phyloP scores from a whole-genome alignment of 2,329 filamentous ascomycete species.

The Colletotrichum sp. region DNA sequence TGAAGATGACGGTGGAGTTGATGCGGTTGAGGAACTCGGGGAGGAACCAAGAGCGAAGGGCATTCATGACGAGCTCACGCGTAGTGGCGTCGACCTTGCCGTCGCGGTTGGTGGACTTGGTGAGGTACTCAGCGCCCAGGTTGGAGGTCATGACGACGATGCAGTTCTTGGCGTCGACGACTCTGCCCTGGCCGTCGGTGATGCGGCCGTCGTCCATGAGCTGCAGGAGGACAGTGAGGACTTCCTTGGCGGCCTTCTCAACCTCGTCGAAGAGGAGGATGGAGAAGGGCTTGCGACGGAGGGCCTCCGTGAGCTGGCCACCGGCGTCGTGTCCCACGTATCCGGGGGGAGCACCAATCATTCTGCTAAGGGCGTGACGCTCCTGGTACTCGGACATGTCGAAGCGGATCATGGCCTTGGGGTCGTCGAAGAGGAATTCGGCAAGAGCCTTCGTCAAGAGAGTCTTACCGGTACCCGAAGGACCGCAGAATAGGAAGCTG shows the following conservation, averaged over 20 bases:
- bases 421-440: conserved; percentile 96
- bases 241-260: conserved; percentile 97
- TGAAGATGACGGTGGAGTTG: conserved; percentile 96
- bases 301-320: conserved; percentile 92
- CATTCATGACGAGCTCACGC: conserved; percentile 86
- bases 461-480: conserved; percentile 97
- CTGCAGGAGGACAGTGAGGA: conserved; percentile 95
- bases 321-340: conserved; percentile 97
- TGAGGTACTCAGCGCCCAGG: conserved; percentile 91
- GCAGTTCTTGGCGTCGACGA: conserved; percentile 96
- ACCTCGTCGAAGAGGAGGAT: conserved; percentile 98
- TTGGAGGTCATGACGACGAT: conserved; percentile 99
- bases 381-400: conserved; percentile 99
- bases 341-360: conserved; percentile 97
- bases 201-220: conserved; percentile 99
- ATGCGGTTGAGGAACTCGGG: conserved; percentile 99
- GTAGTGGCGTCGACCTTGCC: conserved; percentile 87
- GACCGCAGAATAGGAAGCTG: conserved; percentile 98
- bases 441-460: conserved; percentile 95
- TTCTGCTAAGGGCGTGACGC: conserved; percentile 89
- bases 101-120: conserved; percentile 76
- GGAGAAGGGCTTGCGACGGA: conserved; percentile 94
- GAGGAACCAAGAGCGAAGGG: conserved; percentile 93
- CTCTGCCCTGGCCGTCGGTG: conserved; percentile 94
- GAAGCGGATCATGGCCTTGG: conserved; percentile 97